These are phyloP conservation scores for Ulmus americana DNA, from an alignment of 331 rosid species.

Conservation along the genomic window DNA sequence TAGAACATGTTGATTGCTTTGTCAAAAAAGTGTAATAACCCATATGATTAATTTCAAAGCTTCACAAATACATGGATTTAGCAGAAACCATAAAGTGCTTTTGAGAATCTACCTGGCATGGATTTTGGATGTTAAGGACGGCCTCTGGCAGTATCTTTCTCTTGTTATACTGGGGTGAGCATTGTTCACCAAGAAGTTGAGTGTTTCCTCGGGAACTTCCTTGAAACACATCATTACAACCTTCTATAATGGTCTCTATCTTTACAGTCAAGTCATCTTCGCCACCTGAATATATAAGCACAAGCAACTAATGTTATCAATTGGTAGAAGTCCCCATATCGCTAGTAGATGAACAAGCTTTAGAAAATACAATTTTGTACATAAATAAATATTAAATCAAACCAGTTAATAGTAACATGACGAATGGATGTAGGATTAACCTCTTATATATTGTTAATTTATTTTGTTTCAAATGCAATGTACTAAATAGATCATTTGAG, in stretches of 20 bases:
- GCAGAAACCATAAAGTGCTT: slow-evolving; percentile 1
- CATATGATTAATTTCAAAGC: slow-evolving; percentile 5
- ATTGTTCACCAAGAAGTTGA: slow-evolving; percentile 31
- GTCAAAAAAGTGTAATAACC: background rate
- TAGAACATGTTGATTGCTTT: background rate
- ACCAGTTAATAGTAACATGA: too few relatives aligned
- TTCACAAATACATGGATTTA: slow-evolving; percentile 4
- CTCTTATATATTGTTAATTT: too few relatives aligned
- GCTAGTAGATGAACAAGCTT: background rate
- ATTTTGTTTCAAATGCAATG: too few relatives aligned
- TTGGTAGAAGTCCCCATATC: background rate
- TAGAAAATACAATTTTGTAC: background rate
- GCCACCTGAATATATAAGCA: slow-evolving; percentile 32
- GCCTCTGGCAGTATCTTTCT: slow-evolving; percentile 54
- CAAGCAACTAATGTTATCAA: background rate
- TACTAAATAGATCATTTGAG: too few relatives aligned
- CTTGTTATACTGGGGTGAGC: slow-evolving; percentile 30
- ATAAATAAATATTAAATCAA: too few relatives aligned
- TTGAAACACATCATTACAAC: slow-evolving; percentile 44
- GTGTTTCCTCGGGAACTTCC: slow-evolving; percentile 31
- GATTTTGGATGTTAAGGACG: slow-evolving; percentile 32
- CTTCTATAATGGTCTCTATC: slow-evolving; percentile 60
- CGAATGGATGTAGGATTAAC: too few relatives aligned
- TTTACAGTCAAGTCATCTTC: slow-evolving; percentile 50
- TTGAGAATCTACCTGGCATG: slow-evolving; percentile 54